A percentile compares a stretch with the other conserved stretches of the same genome.
phyloP scores from a whole-genome alignment of 2,329 filamentous ascomycete species.

The Leptodontidium sp. region DNA sequence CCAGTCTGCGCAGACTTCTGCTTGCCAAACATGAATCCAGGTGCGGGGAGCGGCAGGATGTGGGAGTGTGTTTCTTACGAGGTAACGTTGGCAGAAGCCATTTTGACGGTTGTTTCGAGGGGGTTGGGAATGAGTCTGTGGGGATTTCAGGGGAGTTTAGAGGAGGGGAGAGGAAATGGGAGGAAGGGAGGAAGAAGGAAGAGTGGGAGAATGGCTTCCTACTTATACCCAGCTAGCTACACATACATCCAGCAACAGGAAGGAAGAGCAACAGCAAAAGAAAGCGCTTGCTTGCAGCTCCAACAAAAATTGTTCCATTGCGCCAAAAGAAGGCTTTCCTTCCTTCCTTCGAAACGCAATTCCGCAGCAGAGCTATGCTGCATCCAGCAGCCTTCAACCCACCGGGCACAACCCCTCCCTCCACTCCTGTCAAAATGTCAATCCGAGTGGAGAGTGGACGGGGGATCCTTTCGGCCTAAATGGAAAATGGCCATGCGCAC shows the following conservation, averaged over 20 bases:
- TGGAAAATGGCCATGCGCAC: conserved; percentile 34
- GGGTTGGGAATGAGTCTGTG: background rate
- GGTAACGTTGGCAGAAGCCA: conserved; percentile 46
- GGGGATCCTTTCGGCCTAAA: conserved; percentile 30
- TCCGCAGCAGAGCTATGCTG: conserved; percentile 18
- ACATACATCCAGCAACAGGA: background rate
- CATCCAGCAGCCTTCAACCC: conserved; percentile 18
- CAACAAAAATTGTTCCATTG: conserved; percentile 19
- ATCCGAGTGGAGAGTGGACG: conserved; percentile 4
- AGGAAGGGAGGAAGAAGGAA: conserved; percentile 2
- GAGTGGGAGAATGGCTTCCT: conserved; percentile 26
- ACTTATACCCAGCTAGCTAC: conserved; percentile 29
- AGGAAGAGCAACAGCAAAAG: too few relatives aligned
- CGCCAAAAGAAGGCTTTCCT: conserved; percentile 12
- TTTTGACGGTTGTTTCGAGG: conserved; percentile 32
- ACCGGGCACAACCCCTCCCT: conserved; percentile 11
- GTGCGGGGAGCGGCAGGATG: conserved; percentile 22
- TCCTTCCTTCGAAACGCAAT: conserved; percentile 11
- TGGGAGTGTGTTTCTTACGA: conserved; percentile 37
- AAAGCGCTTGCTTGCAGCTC: too few relatives aligned
- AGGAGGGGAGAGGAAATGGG: background rate
- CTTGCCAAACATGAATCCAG: conserved; percentile 34
- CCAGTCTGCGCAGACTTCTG: conserved; percentile 45
- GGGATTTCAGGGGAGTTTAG: background rate
- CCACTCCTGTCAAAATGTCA: conserved; percentile 3